Evolutionary conservation across 192 early-diverging fungal genomes (phyloP).

Genomic region (Allomyces arbusculus): DNA sequence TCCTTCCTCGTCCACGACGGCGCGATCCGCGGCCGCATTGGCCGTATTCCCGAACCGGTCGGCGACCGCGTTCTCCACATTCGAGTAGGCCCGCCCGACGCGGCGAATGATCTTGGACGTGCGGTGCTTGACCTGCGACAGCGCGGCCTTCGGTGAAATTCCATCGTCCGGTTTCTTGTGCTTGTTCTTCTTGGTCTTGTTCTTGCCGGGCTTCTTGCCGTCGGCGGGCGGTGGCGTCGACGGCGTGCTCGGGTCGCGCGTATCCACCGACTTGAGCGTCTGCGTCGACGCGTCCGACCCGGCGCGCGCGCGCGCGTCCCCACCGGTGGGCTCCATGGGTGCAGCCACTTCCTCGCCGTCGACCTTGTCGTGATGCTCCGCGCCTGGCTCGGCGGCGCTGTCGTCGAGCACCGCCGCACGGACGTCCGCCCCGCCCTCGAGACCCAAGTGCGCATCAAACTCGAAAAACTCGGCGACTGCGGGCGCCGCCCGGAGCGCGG

Average conservation of each 20-base stretch:
- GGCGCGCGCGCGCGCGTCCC: no score
- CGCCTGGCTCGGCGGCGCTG: no score
- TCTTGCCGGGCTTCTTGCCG: background rate
- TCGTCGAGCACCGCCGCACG: no score
- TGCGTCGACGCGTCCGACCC: no score
- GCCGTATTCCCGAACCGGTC: background rate
- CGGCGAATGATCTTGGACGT: background rate
- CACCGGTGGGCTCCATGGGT: no score
- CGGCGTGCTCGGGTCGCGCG: no score
- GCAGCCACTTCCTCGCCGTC: no score
- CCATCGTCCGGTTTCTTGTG: background rate
- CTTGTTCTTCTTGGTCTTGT: background rate
- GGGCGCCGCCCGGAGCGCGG: background rate
- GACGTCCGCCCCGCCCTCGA: no score
- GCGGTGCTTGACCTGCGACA: background rate
- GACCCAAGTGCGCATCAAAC: background rate
- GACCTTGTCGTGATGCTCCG: no score
- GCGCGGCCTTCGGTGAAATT: background rate
- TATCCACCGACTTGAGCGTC: no score
- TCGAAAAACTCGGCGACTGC: background rate
- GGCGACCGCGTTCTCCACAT: background rate
- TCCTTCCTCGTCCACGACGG: no score
- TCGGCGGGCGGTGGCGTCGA: no score
- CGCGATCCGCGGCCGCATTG: background rate
- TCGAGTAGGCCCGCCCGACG: background rate